Percentiles rank a stretch among this genome's conserved stretches.
Evolutionary conservation across 129 eudicot species (phyloP).

Genomic region (Helianthus tuberosus): DNA sequence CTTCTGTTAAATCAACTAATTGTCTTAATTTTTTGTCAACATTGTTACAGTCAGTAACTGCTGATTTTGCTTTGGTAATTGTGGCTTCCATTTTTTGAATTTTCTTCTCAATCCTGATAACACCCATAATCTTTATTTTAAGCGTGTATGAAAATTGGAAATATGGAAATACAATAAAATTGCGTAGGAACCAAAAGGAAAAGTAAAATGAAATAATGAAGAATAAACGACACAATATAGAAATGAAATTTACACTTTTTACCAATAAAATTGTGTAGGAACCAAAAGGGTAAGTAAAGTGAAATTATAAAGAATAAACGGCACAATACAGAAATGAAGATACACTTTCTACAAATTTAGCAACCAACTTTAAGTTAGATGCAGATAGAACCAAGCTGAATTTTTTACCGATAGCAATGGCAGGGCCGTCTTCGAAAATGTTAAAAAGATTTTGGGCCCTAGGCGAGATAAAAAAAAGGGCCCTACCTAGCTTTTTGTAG

Average conservation of each 20-base stretch:
- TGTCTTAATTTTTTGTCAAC: conserved; percentile 96
- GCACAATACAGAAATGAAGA: not conserved
- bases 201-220: too few species aligned
- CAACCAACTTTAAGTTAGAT: not conserved
- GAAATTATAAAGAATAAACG: not conserved
- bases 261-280: not conserved
- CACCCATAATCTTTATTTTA: conserved; percentile 5
- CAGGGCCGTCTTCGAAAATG: too few species aligned
- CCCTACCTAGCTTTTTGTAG: too few species aligned
- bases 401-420: not conserved
- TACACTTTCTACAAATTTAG: not conserved
- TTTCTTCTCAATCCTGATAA: conserved; percentile 64
- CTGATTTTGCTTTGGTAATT: conserved; percentile 71
- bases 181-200: not conserved
- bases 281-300: not conserved
- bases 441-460: too few species aligned
- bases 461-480: too few species aligned
- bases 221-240: not conserved
- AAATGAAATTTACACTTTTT: not conserved
- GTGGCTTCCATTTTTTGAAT: conserved; percentile 69
- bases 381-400: not conserved
- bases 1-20: conserved; percentile 89
- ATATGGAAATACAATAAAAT: not conserved
- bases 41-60: conserved; percentile 74
- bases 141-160: not conserved